A percentile compares a stretch with the other conserved stretches of the same genome.
phyloP scores from a whole-genome alignment of 352 stramenopile genomes.

The Globisporangium recalcitrans region DNA sequence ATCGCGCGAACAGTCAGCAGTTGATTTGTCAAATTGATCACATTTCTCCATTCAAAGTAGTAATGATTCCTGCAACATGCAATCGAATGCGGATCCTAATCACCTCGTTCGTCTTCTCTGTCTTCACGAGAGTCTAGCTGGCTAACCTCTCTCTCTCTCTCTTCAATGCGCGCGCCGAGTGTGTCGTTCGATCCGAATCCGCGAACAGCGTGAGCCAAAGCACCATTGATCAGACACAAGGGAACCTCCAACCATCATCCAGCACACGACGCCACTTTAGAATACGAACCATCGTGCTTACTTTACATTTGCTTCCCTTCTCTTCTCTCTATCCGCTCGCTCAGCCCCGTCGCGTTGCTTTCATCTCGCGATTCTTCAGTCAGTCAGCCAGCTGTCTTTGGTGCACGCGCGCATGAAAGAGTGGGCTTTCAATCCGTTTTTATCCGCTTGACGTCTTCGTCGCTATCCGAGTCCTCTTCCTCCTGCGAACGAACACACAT shows the following conservation, averaged over 20 bases:
- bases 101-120: neutral
- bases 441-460: slow-evolving; percentile 21
- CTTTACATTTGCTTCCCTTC: slow-evolving; percentile 9
- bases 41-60: neutral
- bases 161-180: neutral
- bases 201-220: neutral
- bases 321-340: slow-evolving; percentile 51
- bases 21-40: neutral
- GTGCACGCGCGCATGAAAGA: neutral
- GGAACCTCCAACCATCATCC: neutral
- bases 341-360: neutral
- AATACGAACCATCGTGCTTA: slow-evolving; percentile 15
- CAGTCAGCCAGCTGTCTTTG: neutral
- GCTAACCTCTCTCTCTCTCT: neutral
- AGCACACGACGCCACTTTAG: slow-evolving; percentile 2
- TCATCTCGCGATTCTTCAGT: neutral
- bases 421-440: slow-evolving; percentile 17
- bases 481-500: slow-evolving; percentile 1
- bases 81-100: neutral
- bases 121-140: neutral
- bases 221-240: neutral
- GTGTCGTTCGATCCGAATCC: neutral
- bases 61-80: neutral
- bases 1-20: too few species aligned
- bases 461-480: slow-evolving; percentile 15